These are phyloP conservation scores for Boletales sp. DNA, from an alignment of 768 basidiomycete genomes.

Conservation along the genomic window DNA sequence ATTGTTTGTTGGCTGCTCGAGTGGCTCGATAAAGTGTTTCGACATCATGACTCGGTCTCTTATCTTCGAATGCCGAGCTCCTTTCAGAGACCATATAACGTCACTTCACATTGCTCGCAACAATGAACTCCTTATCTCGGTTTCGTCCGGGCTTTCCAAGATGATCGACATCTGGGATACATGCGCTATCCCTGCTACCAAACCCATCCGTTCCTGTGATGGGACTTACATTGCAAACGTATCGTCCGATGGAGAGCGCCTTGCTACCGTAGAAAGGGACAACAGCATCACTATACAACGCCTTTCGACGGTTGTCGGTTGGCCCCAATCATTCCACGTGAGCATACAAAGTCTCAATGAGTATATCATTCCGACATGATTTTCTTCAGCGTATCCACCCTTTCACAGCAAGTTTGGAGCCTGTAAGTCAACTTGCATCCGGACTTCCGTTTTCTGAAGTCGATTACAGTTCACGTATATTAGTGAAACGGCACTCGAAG, in stretches of 20 bases:
- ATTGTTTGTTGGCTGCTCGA: constrained; percentile 10
- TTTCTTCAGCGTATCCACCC: constrained; percentile 3
- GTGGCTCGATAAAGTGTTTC: constrained; percentile 11
- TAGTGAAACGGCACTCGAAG: background rate
- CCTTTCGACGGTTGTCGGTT: background rate
- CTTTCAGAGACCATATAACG: constrained; percentile 4
- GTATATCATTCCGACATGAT: background rate
- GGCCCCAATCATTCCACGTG: background rate
- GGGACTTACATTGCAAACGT: background rate
- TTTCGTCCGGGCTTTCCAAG: constrained; percentile 1
- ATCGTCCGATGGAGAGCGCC: constrained; percentile 4
- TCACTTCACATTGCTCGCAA: constrained; percentile 2
- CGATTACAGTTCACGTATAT: constrained; percentile 11
- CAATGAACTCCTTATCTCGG: constrained; percentile 8
- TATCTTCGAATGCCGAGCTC: background rate
- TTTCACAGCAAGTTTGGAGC: background rate
- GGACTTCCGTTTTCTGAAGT: background rate
- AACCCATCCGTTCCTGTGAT: constrained; percentile 1
- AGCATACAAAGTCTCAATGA: background rate
- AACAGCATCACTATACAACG: background rate
- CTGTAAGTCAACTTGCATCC: background rate
- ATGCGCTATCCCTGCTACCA: background rate
- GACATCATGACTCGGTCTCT: background rate
- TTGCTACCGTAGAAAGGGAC: background rate
- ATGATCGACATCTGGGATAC: constrained; percentile 14